phyloP scores from a whole-genome alignment of 768 basidiomycete species.

The Guyanaporus albipodus region DNA sequence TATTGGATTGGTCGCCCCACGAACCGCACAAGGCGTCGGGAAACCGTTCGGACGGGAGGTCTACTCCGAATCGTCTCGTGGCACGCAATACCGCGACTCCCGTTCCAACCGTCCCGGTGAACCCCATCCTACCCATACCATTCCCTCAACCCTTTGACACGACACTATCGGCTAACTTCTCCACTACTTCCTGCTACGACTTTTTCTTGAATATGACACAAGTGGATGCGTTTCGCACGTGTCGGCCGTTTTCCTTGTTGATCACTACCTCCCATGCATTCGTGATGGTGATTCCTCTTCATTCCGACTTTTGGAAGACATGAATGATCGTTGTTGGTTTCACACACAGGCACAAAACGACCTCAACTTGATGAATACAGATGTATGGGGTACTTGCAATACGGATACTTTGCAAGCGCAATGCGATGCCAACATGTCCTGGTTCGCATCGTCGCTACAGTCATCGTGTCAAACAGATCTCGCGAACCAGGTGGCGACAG shows the following conservation, averaged over 20 bases:
- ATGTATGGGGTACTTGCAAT: conserved; percentile 81
- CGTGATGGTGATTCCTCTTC: conserved; percentile 41
- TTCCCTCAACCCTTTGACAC: conserved; percentile 76
- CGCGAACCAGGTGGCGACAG: conserved; percentile 46
- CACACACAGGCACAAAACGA: conserved; percentile 59
- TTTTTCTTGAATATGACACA: conserved; percentile 79
- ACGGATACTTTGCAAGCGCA: conserved; percentile 44
- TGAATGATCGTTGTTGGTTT: conserved; percentile 1
- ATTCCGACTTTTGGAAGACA: not conserved
- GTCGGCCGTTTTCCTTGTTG: conserved; percentile 72
- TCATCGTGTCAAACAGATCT: conserved; percentile 57
- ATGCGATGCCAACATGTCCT: conserved; percentile 65
- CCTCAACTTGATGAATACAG: conserved; percentile 55
- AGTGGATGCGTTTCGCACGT: conserved; percentile 56
- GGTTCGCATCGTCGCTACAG: conserved; percentile 51
- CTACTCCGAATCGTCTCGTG: not conserved
- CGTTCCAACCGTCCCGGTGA: conserved; percentile 25
- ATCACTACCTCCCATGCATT: conserved; percentile 52
- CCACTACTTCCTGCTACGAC: conserved; percentile 55
- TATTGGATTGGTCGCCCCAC: conserved; percentile 39
- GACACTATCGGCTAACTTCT: conserved; percentile 60
- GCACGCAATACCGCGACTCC: conserved; percentile 11
- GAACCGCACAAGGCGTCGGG: conserved; percentile 34
- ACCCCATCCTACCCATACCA: conserved; percentile 60
- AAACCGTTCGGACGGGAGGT: conserved; percentile 9